Base-by-base conservation (phyloP, 768 basidiomycete species). In the Sarcodon aspratus region DNA sequence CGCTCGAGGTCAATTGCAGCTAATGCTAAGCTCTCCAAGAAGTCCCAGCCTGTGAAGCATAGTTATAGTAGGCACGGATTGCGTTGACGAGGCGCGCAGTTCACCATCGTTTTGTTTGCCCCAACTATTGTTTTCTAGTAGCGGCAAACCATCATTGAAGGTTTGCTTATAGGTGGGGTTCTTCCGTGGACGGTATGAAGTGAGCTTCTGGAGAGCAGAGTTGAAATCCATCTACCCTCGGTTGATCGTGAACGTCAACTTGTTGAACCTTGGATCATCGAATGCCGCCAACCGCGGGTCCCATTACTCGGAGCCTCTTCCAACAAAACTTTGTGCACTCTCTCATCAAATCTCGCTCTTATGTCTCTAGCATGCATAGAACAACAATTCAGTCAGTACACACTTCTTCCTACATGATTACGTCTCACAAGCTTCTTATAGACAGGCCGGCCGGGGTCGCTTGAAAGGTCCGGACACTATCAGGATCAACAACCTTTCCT, bases 1-100 rank as follows among this genome's bases (percentile, higher is more conserved):
- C 80, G 69, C 27, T 84, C 87, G 10, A 83, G 67, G 55, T 94
- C 89, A 46, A 91, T 67, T 3, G 91, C 74, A 3, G 92, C 87
- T 45, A 89, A 63, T 2, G 79, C 74, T 2, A 92, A 70, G 57
- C 92, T 88, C 58, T 95, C 93, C 7, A 89, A 63, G 52, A 87
- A 81, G 9, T 74, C 73, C 88, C 87, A 92, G 32, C 73, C 91
- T 91, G 56, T 40, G 51, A 6, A 31, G 45, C 50, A 40, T 52
- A 46, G 49, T 4, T 40, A 33, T 46, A 43, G 37, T 45, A 55
- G 45, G 53, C 54, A 55, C 46, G 46, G 9, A 27, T 15, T 27
- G 12, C 5, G 42, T 38, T 12, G 3, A 15, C 6, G 44, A 8
- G 11, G 31, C 15, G 47, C 63, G 37, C 35, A 63, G 64, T 57